These are phyloP conservation scores for Kluyveromyces aestuarii DNA, from an alignment of 805 yeast genomes.

Conservation along the genomic window DNA sequence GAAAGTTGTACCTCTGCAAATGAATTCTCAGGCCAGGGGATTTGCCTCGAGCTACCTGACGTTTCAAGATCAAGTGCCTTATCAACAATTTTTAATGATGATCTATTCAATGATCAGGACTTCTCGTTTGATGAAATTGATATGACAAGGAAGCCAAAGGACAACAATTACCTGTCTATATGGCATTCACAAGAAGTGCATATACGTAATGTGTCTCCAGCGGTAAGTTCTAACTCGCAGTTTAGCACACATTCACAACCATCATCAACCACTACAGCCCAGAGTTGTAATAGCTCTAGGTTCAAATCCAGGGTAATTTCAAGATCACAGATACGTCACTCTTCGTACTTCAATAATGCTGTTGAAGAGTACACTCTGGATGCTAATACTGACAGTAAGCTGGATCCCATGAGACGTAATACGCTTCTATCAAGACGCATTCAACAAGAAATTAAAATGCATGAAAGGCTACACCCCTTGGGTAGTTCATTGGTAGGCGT, in stretches of 20 bases:
- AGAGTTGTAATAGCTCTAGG: slow-evolving; percentile 10
- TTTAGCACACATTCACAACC: slow-evolving; percentile 14
- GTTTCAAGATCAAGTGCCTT: slow-evolving; percentile 1
- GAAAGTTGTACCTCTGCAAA: not conserved
- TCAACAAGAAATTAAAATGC: slow-evolving; percentile 10
- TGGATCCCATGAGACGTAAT: slow-evolving; percentile 20
- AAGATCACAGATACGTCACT: slow-evolving; percentile 10
- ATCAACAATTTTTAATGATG: slow-evolving; percentile 15
- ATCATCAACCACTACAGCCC: slow-evolving; percentile 11
- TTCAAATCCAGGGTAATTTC: slow-evolving; percentile 23
- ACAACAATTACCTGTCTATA: slow-evolving; percentile 20
- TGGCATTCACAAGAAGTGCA: slow-evolving; percentile 26
- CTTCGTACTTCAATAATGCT: slow-evolving; percentile 1
- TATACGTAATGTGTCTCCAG: slow-evolving; percentile 15
- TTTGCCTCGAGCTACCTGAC: not conserved
- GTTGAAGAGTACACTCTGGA: slow-evolving; percentile 2
- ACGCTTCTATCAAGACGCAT: slow-evolving; percentile 13
- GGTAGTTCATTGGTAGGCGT: not conserved
- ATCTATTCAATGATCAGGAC: slow-evolving; percentile 18
- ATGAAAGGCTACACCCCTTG: slow-evolving; percentile 4
- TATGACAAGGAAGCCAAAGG: slow-evolving; percentile 9
- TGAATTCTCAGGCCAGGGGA: not conserved
- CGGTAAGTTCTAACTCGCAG: slow-evolving; percentile 16
- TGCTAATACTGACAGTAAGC: not conserved
- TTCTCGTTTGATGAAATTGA: slow-evolving; percentile 19